These are phyloP conservation scores for Yamadazyma pseudoaaseri DNA, from an alignment of 1,139 yeast genomes.

Conservation along the genomic window DNA sequence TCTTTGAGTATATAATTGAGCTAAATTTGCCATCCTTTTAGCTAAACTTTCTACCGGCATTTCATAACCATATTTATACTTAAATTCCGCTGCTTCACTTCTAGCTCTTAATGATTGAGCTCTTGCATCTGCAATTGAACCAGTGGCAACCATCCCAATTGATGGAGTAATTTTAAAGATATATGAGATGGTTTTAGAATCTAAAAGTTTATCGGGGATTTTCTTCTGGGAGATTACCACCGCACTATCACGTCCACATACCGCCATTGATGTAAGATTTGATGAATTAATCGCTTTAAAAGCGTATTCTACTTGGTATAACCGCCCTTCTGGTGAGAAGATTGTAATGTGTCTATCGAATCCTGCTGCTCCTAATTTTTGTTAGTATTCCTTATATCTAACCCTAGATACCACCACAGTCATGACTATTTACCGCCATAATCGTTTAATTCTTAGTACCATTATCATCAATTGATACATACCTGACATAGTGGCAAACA, in stretches of 20 bases:
- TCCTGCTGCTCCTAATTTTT: constrained; percentile 85
- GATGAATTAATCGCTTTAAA: constrained; percentile 95
- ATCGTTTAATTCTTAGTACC: too few species aligned
- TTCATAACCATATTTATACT: constrained; percentile 92
- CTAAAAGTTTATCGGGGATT: constrained; percentile 91
- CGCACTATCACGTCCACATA: constrained; percentile 85
- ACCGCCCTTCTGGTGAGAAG: constrained; percentile 97
- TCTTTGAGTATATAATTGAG: constrained; percentile 94
- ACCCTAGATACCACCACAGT: too few species aligned
- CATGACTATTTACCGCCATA: too few species aligned
- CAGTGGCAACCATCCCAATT: constrained; percentile 91
- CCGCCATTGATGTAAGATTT: constrained; percentile 84
- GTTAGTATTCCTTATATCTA: too few species aligned
- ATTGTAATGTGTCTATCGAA: constrained; percentile 98
- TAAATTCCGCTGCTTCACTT: constrained; percentile 91
- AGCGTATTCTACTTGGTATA: constrained; percentile 96
- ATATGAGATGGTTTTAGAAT: constrained; percentile 80
- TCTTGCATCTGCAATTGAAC: constrained; percentile 95
- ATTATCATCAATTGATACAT: too few species aligned
- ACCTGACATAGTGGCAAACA: constrained; percentile 13
- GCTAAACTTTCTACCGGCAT: constrained; percentile 95
- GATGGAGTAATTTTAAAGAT: constrained; percentile 78
- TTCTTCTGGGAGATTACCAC: constrained; percentile 92
- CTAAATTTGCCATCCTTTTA: constrained; percentile 91
- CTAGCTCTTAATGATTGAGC: constrained; percentile 88